Base-by-base conservation (phyloP, 495 filamentous ascomycete genomes). In the Penicillium cinerascens region DNA sequence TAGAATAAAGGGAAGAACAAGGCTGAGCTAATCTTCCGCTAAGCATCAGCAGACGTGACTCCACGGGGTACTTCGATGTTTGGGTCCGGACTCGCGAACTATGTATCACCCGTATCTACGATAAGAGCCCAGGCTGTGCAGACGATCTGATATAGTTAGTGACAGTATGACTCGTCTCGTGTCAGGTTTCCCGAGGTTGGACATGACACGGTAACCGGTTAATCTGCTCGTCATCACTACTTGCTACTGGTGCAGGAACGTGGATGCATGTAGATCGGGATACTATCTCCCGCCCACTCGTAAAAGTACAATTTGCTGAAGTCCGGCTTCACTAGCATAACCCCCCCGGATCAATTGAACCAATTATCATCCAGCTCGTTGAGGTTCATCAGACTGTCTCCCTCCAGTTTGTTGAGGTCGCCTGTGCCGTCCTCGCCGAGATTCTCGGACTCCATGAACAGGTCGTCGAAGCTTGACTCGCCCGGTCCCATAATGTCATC, bases 391-490 rank as follows among this genome's bases (percentile, higher is more conserved):
- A 77, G 43, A 41, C 54, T 63, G 40, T 71, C 70, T 0, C 70
- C 74, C 44, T 71, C 72, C 46, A 77, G 47, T 55, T 73, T 49
- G 52, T 61, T 62, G n/a, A 70, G 58, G 26, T 77, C 67, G 4
- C 65, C 70, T 11, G 42, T 51, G 0, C 63, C 63, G 6, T 66
- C 65, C 4, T 64, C 69, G 9, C 58, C 72, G 38, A 73, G 47
- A 44, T 71, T 70, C 7, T 75, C 72, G 17, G 49, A 74, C 35
- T 75, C 74, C 65, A 77, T 65, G 54, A 80, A 79, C 17, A 78
- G 45, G 45, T 80, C 77, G 44, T 80, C 77, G 27, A 78, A 77
- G 46, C 61, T 78, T 2, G 76, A 76, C 57, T 74, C 73, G n/a
- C 72, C 74, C 4, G 69, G 72, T 6, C 49, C 69, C 65, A 76